Conservation (phyloP, 2,329 filamentous ascomycete species). For the Dactylellina leptospora region DNA sequence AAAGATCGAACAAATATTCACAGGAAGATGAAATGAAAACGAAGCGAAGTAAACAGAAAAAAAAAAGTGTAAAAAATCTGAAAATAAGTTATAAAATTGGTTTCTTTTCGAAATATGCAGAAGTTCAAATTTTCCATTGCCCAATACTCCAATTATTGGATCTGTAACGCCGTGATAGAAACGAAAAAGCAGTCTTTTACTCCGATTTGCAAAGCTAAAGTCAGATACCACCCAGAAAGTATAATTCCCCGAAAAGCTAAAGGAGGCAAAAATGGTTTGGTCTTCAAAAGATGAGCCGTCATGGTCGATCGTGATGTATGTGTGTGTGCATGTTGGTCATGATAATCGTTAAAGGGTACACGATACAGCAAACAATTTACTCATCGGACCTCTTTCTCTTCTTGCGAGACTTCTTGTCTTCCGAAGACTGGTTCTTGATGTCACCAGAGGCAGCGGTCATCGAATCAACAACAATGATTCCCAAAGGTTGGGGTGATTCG, state of each 20-base stretch:
- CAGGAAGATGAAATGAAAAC: constrained; percentile 57
- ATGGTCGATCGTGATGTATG: constrained; percentile 54
- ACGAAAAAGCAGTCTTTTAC: constrained; percentile 51
- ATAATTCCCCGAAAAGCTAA: constrained; percentile 52
- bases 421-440: constrained; percentile 60
- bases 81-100: constrained; percentile 58
- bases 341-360: constrained; percentile 47
- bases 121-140: constrained; percentile 60
- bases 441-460: constrained; percentile 74
- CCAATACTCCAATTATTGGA: constrained; percentile 52
- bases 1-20: constrained; percentile 61
- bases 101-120: constrained; percentile 60
- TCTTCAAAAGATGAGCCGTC: constrained; percentile 47
- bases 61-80: constrained; percentile 61
- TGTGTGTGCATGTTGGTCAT: constrained; percentile 46
- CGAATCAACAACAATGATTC: constrained; percentile 80
- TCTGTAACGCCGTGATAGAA: constrained; percentile 45
- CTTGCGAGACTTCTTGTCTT: constrained; percentile 60
- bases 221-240: constrained; percentile 57
- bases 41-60: constrained; percentile 58
- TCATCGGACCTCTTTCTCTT: constrained; percentile 63
- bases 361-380: constrained; percentile 55
- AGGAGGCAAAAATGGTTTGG: constrained; percentile 52
- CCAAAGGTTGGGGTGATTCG: constrained; percentile 64
- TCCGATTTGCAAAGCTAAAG: constrained; percentile 54